Evolutionary conservation across 345 rosid genomes (phyloP).

Genomic region (Carallia pectinifolia): DNA sequence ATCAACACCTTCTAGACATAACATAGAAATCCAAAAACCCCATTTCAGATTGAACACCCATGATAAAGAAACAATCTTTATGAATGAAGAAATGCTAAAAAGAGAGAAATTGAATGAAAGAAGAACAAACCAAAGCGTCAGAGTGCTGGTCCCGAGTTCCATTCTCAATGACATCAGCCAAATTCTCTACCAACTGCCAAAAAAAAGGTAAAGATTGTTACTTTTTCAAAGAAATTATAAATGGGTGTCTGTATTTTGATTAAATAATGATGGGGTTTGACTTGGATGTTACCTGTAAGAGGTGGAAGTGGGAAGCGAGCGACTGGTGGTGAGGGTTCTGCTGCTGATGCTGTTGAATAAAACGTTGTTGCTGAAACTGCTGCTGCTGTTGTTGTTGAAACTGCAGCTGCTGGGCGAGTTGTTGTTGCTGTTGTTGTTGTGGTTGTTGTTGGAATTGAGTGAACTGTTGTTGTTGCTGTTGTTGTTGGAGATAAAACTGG

Average conservation of each 20-base stretch:
- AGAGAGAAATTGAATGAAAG: not conserved
- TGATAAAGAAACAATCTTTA: not conserved
- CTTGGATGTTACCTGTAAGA: constrained; percentile 44
- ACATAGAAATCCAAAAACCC: not conserved
- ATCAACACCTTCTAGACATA: not conserved
- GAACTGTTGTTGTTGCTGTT: too few relatives aligned
- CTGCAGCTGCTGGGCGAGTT: constrained; percentile 19
- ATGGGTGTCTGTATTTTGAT: not conserved
- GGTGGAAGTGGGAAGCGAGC: constrained; percentile 86
- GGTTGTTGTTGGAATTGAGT: not conserved
- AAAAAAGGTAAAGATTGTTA: not conserved
- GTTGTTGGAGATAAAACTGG: constrained; percentile 20
- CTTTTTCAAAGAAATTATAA: not conserved
- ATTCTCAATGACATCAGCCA: constrained; percentile 61
- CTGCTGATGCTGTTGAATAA: constrained; percentile 22
- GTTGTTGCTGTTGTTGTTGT: too few relatives aligned
- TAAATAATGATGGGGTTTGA: too few relatives aligned
- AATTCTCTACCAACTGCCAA: constrained; percentile 68
- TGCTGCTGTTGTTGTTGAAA: constrained; percentile 20
- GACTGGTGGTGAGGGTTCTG: constrained; percentile 76
- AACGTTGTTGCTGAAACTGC: too few relatives aligned
- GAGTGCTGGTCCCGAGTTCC: constrained; percentile 81
- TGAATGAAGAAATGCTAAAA: not conserved
- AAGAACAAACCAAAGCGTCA: constrained; percentile 58
- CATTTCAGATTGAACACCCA: too few relatives aligned